phyloP scores from a whole-genome alignment of 352 stramenopile species.

The Globisporangium lucens region DNA sequence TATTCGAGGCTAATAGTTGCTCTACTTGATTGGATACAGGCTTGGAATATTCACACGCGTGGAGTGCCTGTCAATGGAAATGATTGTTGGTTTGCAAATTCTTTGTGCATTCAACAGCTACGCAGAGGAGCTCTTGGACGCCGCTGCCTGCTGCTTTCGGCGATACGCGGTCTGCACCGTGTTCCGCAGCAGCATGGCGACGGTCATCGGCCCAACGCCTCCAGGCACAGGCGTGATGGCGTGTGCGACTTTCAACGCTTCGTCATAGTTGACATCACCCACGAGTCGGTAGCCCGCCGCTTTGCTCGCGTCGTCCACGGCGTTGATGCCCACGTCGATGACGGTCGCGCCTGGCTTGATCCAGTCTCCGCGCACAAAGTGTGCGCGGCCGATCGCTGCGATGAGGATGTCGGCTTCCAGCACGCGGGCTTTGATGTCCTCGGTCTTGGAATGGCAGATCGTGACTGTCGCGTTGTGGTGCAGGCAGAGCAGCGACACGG shows the following conservation, averaged over 20 bases:
- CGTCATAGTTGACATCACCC: conserved; percentile 96
- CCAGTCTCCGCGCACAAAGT: conserved; percentile 94
- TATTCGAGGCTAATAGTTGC: not conserved
- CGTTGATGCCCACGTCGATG: conserved; percentile 99
- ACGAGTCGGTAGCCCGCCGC: conserved; percentile 92
- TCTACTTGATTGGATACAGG: not conserved
- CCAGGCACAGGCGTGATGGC: conserved; percentile 97
- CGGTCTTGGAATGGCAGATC: conserved; percentile 96
- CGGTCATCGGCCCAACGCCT: conserved; percentile 98
- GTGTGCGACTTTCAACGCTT: conserved; percentile 74
- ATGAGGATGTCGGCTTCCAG: conserved; percentile 96
- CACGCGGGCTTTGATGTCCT: conserved; percentile 76
- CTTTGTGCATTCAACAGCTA: not conserved
- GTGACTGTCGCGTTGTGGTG: conserved; percentile 97
- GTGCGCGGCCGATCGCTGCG: conserved; percentile 91
- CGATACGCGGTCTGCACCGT: conserved; percentile 52
- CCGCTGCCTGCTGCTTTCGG: conserved; percentile 13
- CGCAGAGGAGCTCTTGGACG: not conserved
- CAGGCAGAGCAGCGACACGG: conserved; percentile 94
- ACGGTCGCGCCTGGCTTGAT: conserved; percentile 97
- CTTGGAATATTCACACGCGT: not conserved
- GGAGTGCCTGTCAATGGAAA: not conserved
- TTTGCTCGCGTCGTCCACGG: conserved; percentile 83
- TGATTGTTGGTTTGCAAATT: not conserved
- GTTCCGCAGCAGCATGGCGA: conserved; percentile 92